These are phyloP conservation scores for Lachancea fermentati DNA, from an alignment of 805 yeast genomes.

Conservation along the genomic window DNA sequence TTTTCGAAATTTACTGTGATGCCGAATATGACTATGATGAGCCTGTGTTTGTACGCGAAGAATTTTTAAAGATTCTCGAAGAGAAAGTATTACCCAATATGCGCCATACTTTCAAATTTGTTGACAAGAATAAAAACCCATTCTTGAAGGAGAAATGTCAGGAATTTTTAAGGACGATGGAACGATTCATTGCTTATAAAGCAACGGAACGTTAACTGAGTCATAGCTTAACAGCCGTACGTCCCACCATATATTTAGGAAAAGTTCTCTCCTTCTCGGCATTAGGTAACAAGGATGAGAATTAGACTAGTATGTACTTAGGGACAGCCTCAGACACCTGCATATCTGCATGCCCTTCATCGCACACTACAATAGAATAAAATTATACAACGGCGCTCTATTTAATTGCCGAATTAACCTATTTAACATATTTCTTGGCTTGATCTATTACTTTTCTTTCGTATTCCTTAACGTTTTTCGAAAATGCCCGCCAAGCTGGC, in stretches of 20 bases:
- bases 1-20: constrained; percentile 82
- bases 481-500: constrained; percentile 88
- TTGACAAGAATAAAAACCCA: constrained; percentile 58
- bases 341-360: background rate
- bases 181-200: constrained; percentile 76
- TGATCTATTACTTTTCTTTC: constrained; percentile 77
- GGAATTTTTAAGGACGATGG: constrained; percentile 61
- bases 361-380: background rate
- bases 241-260: too few relatives aligned
- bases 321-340: too few relatives aligned
- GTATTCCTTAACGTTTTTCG: constrained; percentile 61
- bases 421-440: constrained; percentile 61
- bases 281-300: too few relatives aligned
- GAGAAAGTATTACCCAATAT: constrained; percentile 40
- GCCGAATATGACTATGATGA: constrained; percentile 58
- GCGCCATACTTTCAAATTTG: constrained; percentile 49
- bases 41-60: constrained; percentile 55
- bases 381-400: background rate
- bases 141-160: constrained; percentile 58
- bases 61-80: constrained; percentile 40
- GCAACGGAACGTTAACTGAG: constrained; percentile 35
- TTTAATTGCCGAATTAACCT: background rate
- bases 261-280: too few relatives aligned
- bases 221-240: too few relatives aligned
- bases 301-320: too few relatives aligned